Conservation (phyloP, 352 stramenopile genomes). For the Phytophthora constricta region DNA sequence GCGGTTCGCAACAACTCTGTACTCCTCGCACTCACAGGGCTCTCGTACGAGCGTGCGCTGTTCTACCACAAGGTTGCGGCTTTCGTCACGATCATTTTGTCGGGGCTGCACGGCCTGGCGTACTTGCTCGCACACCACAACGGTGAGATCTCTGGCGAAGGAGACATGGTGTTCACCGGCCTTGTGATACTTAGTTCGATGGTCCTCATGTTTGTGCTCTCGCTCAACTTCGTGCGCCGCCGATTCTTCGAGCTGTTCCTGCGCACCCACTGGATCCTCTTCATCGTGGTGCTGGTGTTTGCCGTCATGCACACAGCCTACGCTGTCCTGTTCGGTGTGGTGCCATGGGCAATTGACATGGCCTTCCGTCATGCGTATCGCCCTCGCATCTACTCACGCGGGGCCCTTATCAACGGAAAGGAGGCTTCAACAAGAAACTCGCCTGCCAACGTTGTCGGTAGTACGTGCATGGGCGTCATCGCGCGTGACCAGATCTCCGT, state of each 20-base stretch:
- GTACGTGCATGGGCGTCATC: slow-evolving; percentile 28
- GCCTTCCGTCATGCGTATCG: slow-evolving; percentile 44
- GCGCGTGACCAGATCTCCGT: slow-evolving; percentile 29
- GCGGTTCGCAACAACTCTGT: slow-evolving; percentile 59
- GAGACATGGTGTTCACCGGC: slow-evolving; percentile 33
- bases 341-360: slow-evolving; percentile 42
- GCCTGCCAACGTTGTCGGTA: slow-evolving; percentile 18
- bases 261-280: slow-evolving; percentile 54
- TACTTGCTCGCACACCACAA: slow-evolving; percentile 42
- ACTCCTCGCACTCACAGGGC: slow-evolving; percentile 45
- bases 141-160: slow-evolving; percentile 28
- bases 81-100: slow-evolving; percentile 41
- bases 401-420: slow-evolving; percentile 23
- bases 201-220: slow-evolving; percentile 40
- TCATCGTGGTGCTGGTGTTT: slow-evolving; percentile 53
- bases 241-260: slow-evolving; percentile 67
- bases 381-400: slow-evolving; percentile 22
- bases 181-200: slow-evolving; percentile 38
- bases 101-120: slow-evolving; percentile 46
- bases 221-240: slow-evolving; percentile 46
- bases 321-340: slow-evolving; percentile 39
- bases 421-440: slow-evolving; percentile 12
- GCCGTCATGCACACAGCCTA: slow-evolving; percentile 47
- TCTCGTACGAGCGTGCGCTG: slow-evolving; percentile 59
- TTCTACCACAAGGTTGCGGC: slow-evolving; percentile 60